A percentile compares a stretch with the other conserved stretches of the same genome.
phyloP scores from a whole-genome alignment of 371 early-diverging fungal species.

The Zopfochytrium polystomum region DNA sequence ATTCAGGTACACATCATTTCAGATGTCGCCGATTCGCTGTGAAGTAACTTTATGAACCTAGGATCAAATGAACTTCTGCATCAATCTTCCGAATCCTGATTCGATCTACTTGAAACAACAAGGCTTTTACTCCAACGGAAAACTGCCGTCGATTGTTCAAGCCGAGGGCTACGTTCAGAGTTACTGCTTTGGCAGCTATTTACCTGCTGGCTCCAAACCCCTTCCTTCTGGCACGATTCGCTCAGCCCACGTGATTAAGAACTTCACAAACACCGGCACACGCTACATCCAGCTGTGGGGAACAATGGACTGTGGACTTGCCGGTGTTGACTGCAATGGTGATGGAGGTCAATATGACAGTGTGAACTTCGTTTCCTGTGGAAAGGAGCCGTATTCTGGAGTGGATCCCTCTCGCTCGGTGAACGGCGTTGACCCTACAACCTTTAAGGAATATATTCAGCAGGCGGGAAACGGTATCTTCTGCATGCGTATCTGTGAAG shows the following conservation, averaged over 20 bases:
- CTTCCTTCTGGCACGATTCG: slow-evolving; percentile 13
- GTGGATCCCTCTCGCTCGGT: too few species aligned
- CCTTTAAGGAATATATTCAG: slow-evolving; percentile 12
- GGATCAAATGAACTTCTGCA: slow-evolving; percentile 19
- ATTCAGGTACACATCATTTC: too few species aligned
- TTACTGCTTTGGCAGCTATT: slow-evolving; percentile 26
- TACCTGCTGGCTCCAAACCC: slow-evolving; percentile 16
- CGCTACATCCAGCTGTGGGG: slow-evolving; percentile 23
- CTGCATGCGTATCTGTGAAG: slow-evolving; percentile 26
- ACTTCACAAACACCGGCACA: neutral
- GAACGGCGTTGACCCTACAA: too few species aligned
- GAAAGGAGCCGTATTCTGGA: too few species aligned
- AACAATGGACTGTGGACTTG: slow-evolving; percentile 11
- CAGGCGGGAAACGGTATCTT: slow-evolving; percentile 26
- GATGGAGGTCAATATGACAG: slow-evolving; percentile 26
- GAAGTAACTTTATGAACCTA: too few species aligned
- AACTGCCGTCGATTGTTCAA: slow-evolving; percentile 25
- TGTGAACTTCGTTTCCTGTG: neutral
- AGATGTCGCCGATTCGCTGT: too few species aligned
- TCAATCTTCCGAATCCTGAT: slow-evolving; percentile 17
- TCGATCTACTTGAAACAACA: neutral
- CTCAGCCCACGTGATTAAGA: slow-evolving; percentile 20
- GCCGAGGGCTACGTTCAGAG: slow-evolving; percentile 26
- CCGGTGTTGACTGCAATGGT: slow-evolving; percentile 23
- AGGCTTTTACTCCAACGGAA: slow-evolving; percentile 9